Percentiles rank a stretch among this genome's conserved stretches.
Conservation (phyloP, 495 filamentous ascomycete genomes). For the Podospora conica region DNA sequence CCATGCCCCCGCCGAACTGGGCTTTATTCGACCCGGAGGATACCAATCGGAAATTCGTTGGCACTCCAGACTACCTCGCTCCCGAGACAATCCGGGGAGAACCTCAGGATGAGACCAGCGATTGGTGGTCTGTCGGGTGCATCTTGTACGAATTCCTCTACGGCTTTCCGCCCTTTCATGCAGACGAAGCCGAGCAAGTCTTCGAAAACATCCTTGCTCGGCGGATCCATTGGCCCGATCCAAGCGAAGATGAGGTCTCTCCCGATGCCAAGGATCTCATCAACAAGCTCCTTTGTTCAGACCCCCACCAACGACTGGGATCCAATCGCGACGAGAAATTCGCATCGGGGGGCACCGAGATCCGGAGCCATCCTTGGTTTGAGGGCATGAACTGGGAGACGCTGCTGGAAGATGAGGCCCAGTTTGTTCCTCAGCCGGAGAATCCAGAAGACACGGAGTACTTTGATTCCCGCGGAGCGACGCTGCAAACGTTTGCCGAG, state of each 20-base stretch:
- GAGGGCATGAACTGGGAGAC: slow-evolving; percentile 81
- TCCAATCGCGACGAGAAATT: slow-evolving; percentile 75
- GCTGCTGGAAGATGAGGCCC: slow-evolving; percentile 82
- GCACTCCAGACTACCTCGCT: slow-evolving; percentile 94
- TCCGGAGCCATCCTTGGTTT: slow-evolving; percentile 86
- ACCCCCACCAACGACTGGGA: slow-evolving; percentile 75
- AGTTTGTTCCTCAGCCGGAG: slow-evolving; percentile 88
- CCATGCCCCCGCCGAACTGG: slow-evolving; percentile 91
- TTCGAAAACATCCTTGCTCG: slow-evolving; percentile 93
- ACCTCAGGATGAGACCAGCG: slow-evolving; percentile 94
- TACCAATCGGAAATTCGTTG: slow-evolving; percentile 87
- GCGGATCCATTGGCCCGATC: slow-evolving; percentile 80
- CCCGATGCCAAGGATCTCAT: slow-evolving; percentile 88
- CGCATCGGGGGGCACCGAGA: slow-evolving; percentile 78
- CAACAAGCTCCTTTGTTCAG: slow-evolving; percentile 76
- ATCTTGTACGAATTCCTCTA: slow-evolving; percentile 96
- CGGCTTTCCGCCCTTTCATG: slow-evolving; percentile 90
- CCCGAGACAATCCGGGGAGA: slow-evolving; percentile 94
- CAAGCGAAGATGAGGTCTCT: slow-evolving; percentile 64
- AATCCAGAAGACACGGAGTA: slow-evolving; percentile 98
- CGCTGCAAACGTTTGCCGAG: slow-evolving; percentile 79
- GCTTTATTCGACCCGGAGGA: slow-evolving; percentile 95
- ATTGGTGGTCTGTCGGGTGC: slow-evolving; percentile 99
- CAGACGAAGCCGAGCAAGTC: slow-evolving; percentile 80
- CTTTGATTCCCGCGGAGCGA: slow-evolving; percentile 88